Percentiles rank a stretch among this genome's conserved stretches.
phyloP scores from a whole-genome alignment of 108 stramenopile genomes.

The Cyclotella kingstonii region DNA sequence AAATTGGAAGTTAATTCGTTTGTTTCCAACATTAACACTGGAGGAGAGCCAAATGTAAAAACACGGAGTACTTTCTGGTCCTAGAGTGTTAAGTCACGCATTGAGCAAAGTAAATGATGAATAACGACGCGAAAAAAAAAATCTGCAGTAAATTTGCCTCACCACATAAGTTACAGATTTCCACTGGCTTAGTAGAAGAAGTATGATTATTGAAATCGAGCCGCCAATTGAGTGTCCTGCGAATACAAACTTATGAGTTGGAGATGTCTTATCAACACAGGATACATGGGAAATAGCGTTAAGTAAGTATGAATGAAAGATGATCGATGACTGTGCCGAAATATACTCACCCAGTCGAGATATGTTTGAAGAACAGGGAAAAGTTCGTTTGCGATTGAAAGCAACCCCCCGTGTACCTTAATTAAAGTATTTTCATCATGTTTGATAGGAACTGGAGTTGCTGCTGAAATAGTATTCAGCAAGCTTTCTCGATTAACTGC shows the following conservation, averaged over 20 bases:
- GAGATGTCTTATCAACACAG: constrained; percentile 29
- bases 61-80: constrained; percentile 61
- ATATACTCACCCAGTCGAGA: constrained; percentile 52
- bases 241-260: constrained; percentile 64
- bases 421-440: constrained; percentile 31
- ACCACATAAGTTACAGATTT: constrained; percentile 47
- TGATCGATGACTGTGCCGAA: no score
- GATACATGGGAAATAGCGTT: no score
- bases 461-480: constrained; percentile 61
- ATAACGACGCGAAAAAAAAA: neutral
- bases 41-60: constrained; percentile 73
- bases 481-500: constrained; percentile 69
- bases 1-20: constrained; percentile 9
- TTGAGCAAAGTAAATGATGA: neutral
- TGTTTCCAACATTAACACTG: constrained; percentile 35
- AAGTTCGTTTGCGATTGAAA: constrained; percentile 57
- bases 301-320: no score
- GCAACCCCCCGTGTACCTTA: constrained; percentile 67
- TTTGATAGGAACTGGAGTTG: constrained; percentile 42
- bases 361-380: constrained; percentile 57
- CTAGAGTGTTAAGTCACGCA: no score
- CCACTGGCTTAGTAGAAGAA: constrained; percentile 43
- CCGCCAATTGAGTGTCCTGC: constrained; percentile 87
- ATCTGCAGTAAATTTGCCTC: constrained; percentile 1
- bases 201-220: constrained; percentile 61